phyloP scores from a whole-genome alignment of 78 protist species.

The Dictyostelium purpureum region DNA sequence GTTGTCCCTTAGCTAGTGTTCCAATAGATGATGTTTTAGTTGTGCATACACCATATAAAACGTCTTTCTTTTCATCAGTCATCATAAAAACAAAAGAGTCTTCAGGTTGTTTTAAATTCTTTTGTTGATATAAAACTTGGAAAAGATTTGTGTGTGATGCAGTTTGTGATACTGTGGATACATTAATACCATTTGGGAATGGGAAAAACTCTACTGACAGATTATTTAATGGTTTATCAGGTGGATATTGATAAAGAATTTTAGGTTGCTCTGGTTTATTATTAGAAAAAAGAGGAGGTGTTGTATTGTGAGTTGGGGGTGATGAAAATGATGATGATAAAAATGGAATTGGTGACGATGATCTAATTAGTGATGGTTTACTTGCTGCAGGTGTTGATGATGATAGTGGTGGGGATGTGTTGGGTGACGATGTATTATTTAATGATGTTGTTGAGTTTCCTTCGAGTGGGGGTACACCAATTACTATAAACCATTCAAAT shows the following conservation, averaged over 20 bases:
- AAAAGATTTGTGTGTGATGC: constrained; percentile 69
- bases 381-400: background rate
- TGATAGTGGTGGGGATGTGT: background rate
- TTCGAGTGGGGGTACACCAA: constrained; percentile 20
- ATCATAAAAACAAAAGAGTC: constrained; percentile 73
- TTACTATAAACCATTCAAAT: constrained; percentile 55
- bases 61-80: constrained; percentile 65
- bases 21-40: constrained; percentile 19
- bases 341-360: background rate
- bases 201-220: constrained; percentile 49
- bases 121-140: constrained; percentile 26
- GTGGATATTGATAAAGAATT: constrained; percentile 68
- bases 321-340: background rate
- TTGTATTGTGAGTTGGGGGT: background rate
- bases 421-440: background rate
- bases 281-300: background rate
- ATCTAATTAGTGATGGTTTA: constrained; percentile 9
- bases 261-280: constrained; percentile 5
- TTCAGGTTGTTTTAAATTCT: constrained; percentile 46
- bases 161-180: constrained; percentile 17
- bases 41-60: constrained; percentile 56
- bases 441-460: background rate
- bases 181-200: constrained; percentile 46
- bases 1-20: background rate
- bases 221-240: constrained; percentile 30